phyloP scores from a whole-genome alignment of 2,329 filamentous ascomycete species.

The Diaporthe batatas region DNA sequence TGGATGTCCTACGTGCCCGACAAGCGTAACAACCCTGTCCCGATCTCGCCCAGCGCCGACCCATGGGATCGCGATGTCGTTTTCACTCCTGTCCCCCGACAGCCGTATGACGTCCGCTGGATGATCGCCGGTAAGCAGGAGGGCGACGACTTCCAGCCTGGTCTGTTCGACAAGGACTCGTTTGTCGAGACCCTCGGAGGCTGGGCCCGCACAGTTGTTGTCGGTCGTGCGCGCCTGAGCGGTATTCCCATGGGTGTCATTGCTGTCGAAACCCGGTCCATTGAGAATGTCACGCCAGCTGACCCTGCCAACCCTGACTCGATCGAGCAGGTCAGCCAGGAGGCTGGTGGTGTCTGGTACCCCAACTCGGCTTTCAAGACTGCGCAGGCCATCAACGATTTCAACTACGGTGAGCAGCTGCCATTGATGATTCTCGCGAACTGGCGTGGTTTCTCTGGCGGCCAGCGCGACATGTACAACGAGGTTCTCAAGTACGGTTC shows the following conservation, averaged over 20 bases:
- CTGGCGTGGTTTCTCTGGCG: constrained; percentile 99
- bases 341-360: constrained; percentile 99
- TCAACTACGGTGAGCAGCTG: constrained; percentile 98
- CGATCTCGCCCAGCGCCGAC: constrained; percentile 89
- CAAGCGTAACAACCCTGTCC: constrained; percentile 91
- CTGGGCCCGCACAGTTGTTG: constrained; percentile 96
- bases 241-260: constrained; percentile 99
- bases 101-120: constrained; percentile 92
- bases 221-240: constrained; percentile 94
- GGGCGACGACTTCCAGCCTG: constrained; percentile 86
- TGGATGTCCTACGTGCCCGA: constrained; percentile 99
- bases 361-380: constrained; percentile 99
- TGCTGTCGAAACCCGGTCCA: constrained; percentile 92
- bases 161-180: constrained; percentile 96
- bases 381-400: constrained; percentile 97
- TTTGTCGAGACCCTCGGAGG: constrained; percentile 97
- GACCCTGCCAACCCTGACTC: constrained; percentile 99
- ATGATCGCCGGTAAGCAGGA: constrained; percentile 91
- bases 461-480: constrained; percentile 99
- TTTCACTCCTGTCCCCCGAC: constrained; percentile 85
- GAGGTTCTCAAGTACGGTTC: constrained; percentile 99
- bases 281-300: constrained; percentile 96
- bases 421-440: constrained; percentile 99
- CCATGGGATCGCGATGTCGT: constrained; percentile 92
- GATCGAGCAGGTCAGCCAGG: constrained; percentile 92